Evolutionary conservation across 1,284 basidiomycete genomes (phyloP), one percentile per base, ranked within the genome.

Genomic region (Termitomyces sp.): DNA sequence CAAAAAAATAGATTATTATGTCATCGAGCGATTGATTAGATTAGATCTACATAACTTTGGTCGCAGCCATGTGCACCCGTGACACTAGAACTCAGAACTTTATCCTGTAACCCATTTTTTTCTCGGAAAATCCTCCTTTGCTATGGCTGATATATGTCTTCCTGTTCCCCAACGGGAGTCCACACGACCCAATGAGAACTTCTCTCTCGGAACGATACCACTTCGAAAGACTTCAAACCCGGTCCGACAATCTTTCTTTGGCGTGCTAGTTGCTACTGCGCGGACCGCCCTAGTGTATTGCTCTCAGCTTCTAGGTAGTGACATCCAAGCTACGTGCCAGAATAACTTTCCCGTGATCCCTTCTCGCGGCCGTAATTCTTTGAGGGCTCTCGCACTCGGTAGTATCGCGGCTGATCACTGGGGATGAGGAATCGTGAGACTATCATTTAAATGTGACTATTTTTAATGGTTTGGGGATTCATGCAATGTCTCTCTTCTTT

Each of bases 401-500:
- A 47, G 35, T 47, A 41, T 21, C 46, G 45, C 46, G 19, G 14
- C 16, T 35, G 31, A 35, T 33, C 50, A 52, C 39, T 30, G 47
- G 44, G 10, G 24, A 14, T 18, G 5, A 10, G 16, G 35, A 19
- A 38, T 30, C 18, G 21, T 18, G 11, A 16, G 34, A 11, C 13
- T 26, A 30, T 39, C 46, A 19, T 14, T 53, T 50, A 59, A 53
- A 52, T 52, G 53, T 5, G 3, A 10, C n/a, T 5, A 5, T 4
- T 30, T 18, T 28, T 3, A 11, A 30, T 41, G 10, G 30, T 31
- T n/a, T 37, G 9, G 8, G 28, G 46, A 46, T 37, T 24, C 19
- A 26, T 33, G 52, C 54, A 47, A 62, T 64, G 61, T 31, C 54
- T 50, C 19, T 43, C 31, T 49, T 55, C 50, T 44, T 54, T 13